Percentiles rank a stretch among this genome's conserved stretches.
phyloP scores from a whole-genome alignment of 257 asterid species.

The Petunia secreta region DNA sequence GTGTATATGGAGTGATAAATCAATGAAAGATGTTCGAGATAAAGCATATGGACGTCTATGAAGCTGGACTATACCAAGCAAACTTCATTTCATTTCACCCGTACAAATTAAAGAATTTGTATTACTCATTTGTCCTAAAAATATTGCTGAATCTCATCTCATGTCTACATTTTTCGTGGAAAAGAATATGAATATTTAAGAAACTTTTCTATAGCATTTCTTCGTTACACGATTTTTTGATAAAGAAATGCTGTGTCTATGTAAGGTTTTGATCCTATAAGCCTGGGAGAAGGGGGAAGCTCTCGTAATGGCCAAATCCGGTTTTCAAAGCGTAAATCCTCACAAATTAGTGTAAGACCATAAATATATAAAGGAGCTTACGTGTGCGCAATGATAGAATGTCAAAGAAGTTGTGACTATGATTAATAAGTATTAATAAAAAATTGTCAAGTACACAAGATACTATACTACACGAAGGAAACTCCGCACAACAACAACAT shows the following conservation, averaged over 20 bases:
- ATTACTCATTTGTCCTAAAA: neutral
- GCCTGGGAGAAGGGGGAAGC: too few species aligned
- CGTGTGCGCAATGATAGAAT: too few species aligned
- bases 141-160: neutral
- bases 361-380: too few species aligned
- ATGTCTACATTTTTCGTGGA: neutral
- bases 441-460: neutral
- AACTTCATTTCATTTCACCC: neutral
- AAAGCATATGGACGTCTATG: neutral
- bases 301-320: too few species aligned
- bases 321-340: too few species aligned
- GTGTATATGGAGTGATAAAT: neutral
- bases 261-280: neutral
- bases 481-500: too few species aligned
- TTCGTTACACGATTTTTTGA: neutral
- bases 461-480: neutral
- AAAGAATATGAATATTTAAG: neutral
- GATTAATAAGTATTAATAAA: neutral
- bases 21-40: neutral
- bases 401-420: too few species aligned
- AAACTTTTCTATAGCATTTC: neutral
- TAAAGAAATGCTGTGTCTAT: neutral
- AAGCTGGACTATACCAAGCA: neutral
- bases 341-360: too few species aligned
- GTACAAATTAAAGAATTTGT: neutral